Base-by-base conservation (phyloP, 352 stramenopile genomes). In the Pythium utonaiense region DNA sequence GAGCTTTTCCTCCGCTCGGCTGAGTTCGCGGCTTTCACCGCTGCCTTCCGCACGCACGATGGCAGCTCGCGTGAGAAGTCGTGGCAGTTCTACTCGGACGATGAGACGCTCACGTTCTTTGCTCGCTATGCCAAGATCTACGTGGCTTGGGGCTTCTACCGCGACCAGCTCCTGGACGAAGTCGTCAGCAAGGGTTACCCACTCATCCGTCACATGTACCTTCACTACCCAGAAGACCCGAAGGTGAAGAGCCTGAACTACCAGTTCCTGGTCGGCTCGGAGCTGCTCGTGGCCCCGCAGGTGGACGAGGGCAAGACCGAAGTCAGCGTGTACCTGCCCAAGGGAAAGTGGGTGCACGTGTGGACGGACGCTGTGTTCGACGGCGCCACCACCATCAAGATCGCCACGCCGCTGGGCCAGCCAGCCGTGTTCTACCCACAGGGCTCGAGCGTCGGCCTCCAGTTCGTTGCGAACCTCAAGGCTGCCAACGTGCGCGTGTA, bases 401-500 rank as follows among this genome's bases (percentile, higher is more conserved):
- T 53, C 16, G 41, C 14, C 3, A 47, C 31, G 53, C 53, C 41
- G 44, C 41, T 60, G 16, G 53, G 53, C 19, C 53, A 60, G 53
- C 53, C 53, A 17, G 53, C 53, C 19, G 53, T 60, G 40, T 60
- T 60, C n/a, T 60, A 60, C 19, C 53, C 53, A n/a, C 41, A 53
- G 27, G 53, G 53, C 28, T 52, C 53, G 8, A 33, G 53, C 28
- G 41, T 60, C 27, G 53, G 53, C 10, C 7, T 36, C 31, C 31
- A 54, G 55, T 55, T 62, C 33, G 44, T 62, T 12, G 44, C 31
- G 16, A 62, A 62, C 42, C 55, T 62, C 31, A 24, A 62, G 55
- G 44, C 55, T 10, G 55, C 55, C 31, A 36, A 54, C 1, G 21
- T 62, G 21, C 45, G 55, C 14, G 33, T 6, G 3, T 62, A 49